Percentiles rank a stretch among this genome's conserved stretches.
phyloP scores from a whole-genome alignment of 192 early-diverging fungal species.

The Gonapodya sp. region DNA sequence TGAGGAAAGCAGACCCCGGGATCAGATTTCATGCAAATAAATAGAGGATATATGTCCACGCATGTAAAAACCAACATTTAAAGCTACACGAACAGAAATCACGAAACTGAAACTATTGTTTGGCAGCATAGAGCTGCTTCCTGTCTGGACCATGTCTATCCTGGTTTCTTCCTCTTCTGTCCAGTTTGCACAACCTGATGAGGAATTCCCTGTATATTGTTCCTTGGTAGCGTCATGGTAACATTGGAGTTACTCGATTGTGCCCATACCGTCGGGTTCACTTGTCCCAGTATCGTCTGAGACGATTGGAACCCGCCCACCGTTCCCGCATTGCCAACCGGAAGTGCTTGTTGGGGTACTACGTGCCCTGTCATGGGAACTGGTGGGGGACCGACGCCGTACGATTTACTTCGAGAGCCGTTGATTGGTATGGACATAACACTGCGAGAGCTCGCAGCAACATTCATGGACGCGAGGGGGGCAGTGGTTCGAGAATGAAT shows the following conservation, averaged over 20 bases:
- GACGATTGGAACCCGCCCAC: not conserved
- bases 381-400: not conserved
- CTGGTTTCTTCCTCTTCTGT: not conserved
- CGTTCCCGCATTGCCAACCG: not conserved
- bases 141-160: too few relatives aligned
- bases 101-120: too few relatives aligned
- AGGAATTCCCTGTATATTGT: not conserved
- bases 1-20: too few relatives aligned
- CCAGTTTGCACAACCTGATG: not conserved
- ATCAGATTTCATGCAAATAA: too few relatives aligned
- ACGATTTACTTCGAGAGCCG: not conserved
- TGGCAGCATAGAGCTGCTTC: too few relatives aligned
- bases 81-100: too few relatives aligned
- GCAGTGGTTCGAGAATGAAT: not conserved
- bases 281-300: not conserved
- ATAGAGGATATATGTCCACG: too few relatives aligned
- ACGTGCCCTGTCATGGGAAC: not conserved
- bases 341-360: not conserved
- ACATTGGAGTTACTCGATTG: not conserved
- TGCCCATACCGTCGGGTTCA: not conserved
- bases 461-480: not conserved
- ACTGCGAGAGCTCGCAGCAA: not conserved
- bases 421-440: not conserved
- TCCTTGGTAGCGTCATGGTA: not conserved
- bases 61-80: too few relatives aligned